Evolutionary conservation across 495 filamentous ascomycete species (phyloP).

Genomic region (Staphylotrichum longicolle): DNA sequence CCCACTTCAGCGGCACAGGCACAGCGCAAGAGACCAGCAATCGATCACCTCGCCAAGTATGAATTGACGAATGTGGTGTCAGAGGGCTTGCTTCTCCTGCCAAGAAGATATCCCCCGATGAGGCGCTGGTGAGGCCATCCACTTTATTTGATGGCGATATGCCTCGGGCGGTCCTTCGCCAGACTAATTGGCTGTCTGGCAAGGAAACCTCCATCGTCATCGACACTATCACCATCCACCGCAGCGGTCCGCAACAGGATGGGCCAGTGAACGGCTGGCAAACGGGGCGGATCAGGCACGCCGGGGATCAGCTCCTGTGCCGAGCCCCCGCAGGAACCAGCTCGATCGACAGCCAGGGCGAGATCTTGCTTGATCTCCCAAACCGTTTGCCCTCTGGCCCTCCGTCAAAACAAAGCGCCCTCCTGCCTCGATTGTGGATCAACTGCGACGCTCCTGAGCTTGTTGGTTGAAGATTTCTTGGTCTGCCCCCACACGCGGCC

Average conservation of each 20-base stretch:
- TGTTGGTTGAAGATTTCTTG: conserved; percentile 5
- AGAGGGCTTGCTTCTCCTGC: background rate
- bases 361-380: conserved; percentile 20
- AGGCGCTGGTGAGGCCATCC: background rate
- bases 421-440: background rate
- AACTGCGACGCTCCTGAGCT: background rate
- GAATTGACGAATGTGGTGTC: conserved; percentile 8
- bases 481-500: background rate
- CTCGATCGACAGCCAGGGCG: conserved; percentile 16
- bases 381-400: background rate
- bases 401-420: conserved; percentile 6
- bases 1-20: conserved; percentile 10
- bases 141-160: conserved; percentile 1
- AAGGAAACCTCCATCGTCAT: background rate
- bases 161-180: background rate
- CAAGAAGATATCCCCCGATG: too few species aligned
- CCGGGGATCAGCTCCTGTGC: conserved; percentile 14
- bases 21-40: background rate
- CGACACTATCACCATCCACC: background rate
- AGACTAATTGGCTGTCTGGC: background rate
- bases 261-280: conserved; percentile 8
- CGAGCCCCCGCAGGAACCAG: conserved; percentile 11
- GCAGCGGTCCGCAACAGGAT: background rate
- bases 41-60: background rate
- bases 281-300: background rate